Evolutionary conservation across 345 rosid genomes (phyloP).

Genomic region (Isatis tinctoria): DNA sequence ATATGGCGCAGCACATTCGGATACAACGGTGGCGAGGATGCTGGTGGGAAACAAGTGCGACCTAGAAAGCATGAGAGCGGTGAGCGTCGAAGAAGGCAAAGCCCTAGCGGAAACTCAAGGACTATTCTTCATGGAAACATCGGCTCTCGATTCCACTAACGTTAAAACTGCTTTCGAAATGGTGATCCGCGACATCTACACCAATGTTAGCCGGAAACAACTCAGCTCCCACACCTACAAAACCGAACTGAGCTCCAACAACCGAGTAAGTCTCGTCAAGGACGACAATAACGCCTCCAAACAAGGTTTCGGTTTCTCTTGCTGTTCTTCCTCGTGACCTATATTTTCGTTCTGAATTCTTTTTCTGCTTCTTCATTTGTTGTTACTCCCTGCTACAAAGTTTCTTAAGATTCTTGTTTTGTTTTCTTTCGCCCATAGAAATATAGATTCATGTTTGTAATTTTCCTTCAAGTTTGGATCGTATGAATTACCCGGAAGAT

Average conservation of each 20-base stretch:
- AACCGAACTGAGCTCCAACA: slow-evolving; percentile 60
- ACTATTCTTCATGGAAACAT: slow-evolving; percentile 86
- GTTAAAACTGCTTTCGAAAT: slow-evolving; percentile 75
- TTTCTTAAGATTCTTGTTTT: neutral
- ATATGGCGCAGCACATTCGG: slow-evolving; percentile 58
- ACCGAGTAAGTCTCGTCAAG: slow-evolving; percentile 55
- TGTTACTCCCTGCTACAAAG: neutral
- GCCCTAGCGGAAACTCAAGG: slow-evolving; percentile 69
- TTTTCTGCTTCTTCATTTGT: neutral
- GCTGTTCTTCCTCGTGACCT: slow-evolving; percentile 48
- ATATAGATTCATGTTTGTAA: slow-evolving; percentile 4
- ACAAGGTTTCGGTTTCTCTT: slow-evolving; percentile 57
- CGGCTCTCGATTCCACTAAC: slow-evolving; percentile 80
- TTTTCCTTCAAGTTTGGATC: neutral
- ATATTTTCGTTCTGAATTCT: neutral
- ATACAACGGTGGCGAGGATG: slow-evolving; percentile 68
- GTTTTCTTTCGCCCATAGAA: neutral
- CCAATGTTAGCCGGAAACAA: slow-evolving; percentile 65
- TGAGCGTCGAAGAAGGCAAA: slow-evolving; percentile 73
- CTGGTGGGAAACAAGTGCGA: slow-evolving; percentile 90
- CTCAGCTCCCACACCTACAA: slow-evolving; percentile 66
- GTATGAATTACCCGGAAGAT: neutral
- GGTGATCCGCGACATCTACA: slow-evolving; percentile 68
- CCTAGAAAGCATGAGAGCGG: slow-evolving; percentile 62
- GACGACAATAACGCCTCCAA: slow-evolving; percentile 41